phyloP scores from a whole-genome alignment of 2,329 filamentous ascomycete genomes.

The Cercospora sesami region DNA sequence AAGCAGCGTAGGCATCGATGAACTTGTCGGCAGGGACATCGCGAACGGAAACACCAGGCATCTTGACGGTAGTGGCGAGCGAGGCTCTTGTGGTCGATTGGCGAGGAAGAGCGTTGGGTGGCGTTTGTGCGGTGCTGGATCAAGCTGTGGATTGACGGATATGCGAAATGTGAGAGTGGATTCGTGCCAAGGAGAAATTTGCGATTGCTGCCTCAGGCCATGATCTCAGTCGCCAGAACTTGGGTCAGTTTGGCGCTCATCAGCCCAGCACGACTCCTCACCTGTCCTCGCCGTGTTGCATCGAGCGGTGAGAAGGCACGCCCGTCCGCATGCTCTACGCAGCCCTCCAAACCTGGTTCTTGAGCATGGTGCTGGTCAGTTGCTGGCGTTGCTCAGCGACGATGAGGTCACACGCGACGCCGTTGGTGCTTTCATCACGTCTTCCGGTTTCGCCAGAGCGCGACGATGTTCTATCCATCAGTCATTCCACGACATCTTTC shows the following conservation, averaged over 20 bases:
- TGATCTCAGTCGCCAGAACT: neutral
- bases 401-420: conserved; percentile 13
- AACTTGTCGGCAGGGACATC: conserved; percentile 90
- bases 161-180: conserved; percentile 1
- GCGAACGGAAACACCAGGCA: conserved; percentile 79
- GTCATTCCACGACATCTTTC: neutral
- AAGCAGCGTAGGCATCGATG: conserved; percentile 80
- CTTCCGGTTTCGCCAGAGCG: neutral
- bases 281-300: neutral
- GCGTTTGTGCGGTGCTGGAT: conserved; percentile 11
- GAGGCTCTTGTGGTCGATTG: conserved; percentile 11
- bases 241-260: neutral
- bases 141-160: neutral
- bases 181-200: conserved; percentile 1
- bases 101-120: conserved; percentile 20
- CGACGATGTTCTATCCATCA: neutral
- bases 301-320: neutral
- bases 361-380: neutral
- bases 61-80: conserved; percentile 58
- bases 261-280: neutral
- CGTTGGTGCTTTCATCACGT: conserved; percentile 1
- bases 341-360: neutral
- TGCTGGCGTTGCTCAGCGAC: neutral
- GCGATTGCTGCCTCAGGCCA: conserved; percentile 1
- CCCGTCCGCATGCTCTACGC: neutral